These are phyloP conservation scores for Plenodomus lindquistii DNA, from an alignment of 2,329 filamentous ascomycete genomes.

Conservation along the genomic window DNA sequence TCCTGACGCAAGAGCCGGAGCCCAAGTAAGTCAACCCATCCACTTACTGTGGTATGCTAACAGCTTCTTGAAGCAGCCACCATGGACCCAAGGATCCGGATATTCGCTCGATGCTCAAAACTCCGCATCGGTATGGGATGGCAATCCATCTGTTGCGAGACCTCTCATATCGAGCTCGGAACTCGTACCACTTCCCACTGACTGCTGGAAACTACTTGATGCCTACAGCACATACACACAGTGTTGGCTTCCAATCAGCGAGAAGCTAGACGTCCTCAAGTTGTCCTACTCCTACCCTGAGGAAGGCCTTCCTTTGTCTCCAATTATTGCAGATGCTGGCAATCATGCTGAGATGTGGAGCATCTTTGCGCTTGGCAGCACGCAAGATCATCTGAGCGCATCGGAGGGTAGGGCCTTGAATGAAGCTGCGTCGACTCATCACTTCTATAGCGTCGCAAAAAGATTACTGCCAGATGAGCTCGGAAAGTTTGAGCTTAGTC, in stretches of 20 bases:
- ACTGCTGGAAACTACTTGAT: constrained; percentile 57
- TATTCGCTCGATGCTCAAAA: background rate
- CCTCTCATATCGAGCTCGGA: background rate
- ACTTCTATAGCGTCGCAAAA: constrained; percentile 28
- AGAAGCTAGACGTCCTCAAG: constrained; percentile 65
- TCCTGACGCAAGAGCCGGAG: constrained; percentile 5
- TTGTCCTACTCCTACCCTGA: constrained; percentile 58
- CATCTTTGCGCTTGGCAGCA: constrained; percentile 46
- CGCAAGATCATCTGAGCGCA: constrained; percentile 13
- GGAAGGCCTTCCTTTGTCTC: constrained; percentile 42
- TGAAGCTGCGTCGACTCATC: constrained; percentile 6
- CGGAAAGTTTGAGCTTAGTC: constrained; percentile 39
- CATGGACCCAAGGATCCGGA: constrained; percentile 3
- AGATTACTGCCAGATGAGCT: constrained; percentile 34
- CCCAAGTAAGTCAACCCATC: constrained; percentile 5
- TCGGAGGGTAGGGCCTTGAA: constrained; percentile 1
- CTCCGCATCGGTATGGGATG: background rate
- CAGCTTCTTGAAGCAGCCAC: constrained; percentile 3
- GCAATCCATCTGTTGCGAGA: constrained; percentile 20
- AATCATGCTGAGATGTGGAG: constrained; percentile 52
- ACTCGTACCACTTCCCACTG: constrained; percentile 54
- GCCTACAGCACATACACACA: constrained; percentile 73
- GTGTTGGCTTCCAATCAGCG: constrained; percentile 73
- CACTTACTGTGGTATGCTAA: background rate
- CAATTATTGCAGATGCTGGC: constrained; percentile 33